Evolutionary conservation across 2,329 filamentous ascomycete species (phyloP).

Genomic region (Penicillium janthinellum): DNA sequence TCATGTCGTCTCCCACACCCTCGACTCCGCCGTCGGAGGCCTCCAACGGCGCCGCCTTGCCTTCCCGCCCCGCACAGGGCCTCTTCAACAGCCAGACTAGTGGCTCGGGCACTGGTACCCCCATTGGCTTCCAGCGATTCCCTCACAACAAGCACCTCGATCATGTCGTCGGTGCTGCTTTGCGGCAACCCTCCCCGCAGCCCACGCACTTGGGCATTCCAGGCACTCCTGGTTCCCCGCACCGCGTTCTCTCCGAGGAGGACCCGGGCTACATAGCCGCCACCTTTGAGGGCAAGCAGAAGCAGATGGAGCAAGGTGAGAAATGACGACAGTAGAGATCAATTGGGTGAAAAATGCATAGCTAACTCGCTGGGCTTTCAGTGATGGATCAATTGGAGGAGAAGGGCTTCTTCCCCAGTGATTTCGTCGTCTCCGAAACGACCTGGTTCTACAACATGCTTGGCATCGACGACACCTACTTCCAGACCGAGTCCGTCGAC

Average conservation of each 20-base stretch:
- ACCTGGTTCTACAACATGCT: conserved; percentile 98
- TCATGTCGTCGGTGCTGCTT: conserved; percentile 53
- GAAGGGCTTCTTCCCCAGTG: conserved; percentile 81
- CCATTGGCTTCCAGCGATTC: conserved; percentile 46
- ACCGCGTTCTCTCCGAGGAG: conserved; percentile 79
- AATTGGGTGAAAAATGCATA: not conserved
- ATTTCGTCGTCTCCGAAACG: conserved; percentile 82
- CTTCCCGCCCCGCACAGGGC: conserved; percentile 35
- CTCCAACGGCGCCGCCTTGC: conserved; percentile 32
- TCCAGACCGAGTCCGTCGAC: conserved; percentile 82
- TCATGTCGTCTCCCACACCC: conserved; percentile 36
- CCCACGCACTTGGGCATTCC: conserved; percentile 81
- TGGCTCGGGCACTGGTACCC: conserved; percentile 43
- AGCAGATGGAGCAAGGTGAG: conserved; percentile 82
- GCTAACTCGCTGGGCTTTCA: conserved; percentile 35
- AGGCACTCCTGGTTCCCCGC: conserved; percentile 64
- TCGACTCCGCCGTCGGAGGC: conserved; percentile 31
- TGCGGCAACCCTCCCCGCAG: conserved; percentile 78
- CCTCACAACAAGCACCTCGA: conserved; percentile 61
- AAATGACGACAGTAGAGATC: conserved; percentile 12
- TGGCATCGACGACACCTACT: conserved; percentile 98
- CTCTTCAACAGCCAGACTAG: conserved; percentile 37
- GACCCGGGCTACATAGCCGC: conserved; percentile 94
- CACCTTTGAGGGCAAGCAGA: conserved; percentile 86
- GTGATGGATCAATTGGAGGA: conserved; percentile 79